Percentiles rank a stretch among this genome's conserved stretches.
phyloP scores from a whole-genome alignment of 306 rosid species.

The Oemleria cerasiformis region DNA sequence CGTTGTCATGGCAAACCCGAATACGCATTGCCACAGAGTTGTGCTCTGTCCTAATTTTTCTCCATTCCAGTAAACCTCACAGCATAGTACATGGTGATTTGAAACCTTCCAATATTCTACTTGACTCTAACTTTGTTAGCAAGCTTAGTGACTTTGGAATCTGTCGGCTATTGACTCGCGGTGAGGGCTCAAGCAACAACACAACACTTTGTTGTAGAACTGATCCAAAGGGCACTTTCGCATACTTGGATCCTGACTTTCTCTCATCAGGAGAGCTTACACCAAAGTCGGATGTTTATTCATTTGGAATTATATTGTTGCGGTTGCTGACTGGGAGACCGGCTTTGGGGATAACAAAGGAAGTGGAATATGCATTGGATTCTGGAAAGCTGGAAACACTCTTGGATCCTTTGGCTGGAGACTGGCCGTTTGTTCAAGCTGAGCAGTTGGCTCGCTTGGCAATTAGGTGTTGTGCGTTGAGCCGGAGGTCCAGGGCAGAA shows the following conservation, averaged over 20 bases:
- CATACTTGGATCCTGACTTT: slow-evolving; percentile 83
- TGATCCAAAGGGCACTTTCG: slow-evolving; percentile 59
- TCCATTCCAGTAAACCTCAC: slow-evolving; percentile 77
- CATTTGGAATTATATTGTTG: slow-evolving; percentile 76
- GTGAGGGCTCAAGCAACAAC: slow-evolving; percentile 35
- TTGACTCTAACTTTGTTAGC: slow-evolving; percentile 60
- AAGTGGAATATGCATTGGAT: slow-evolving; percentile 50
- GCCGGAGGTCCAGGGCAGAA: slow-evolving; percentile 61
- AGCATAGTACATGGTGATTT: slow-evolving; percentile 79
- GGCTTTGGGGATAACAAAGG: slow-evolving; percentile 57
- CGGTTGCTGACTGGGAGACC: slow-evolving; percentile 67
- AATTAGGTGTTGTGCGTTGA: slow-evolving; percentile 68
- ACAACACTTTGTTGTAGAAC: slow-evolving; percentile 51
- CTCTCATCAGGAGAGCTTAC: slow-evolving; percentile 71
- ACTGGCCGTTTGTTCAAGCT: slow-evolving; percentile 78
- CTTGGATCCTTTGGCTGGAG: slow-evolving; percentile 94
- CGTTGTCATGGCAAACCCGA: slow-evolving; percentile 85
- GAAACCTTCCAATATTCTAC: slow-evolving; percentile 77
- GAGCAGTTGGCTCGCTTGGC: slow-evolving; percentile 67
- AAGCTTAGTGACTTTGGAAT: slow-evolving; percentile 90
- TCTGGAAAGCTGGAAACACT: slow-evolving; percentile 48
- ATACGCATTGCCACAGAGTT: slow-evolving; percentile 66
- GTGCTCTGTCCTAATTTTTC: slow-evolving; percentile 81
- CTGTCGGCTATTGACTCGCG: slow-evolving; percentile 39
- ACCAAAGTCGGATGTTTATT: slow-evolving; percentile 76